phyloP scores from a whole-genome alignment of 2,329 filamentous ascomycete species.

The Stemphylium beticola region DNA sequence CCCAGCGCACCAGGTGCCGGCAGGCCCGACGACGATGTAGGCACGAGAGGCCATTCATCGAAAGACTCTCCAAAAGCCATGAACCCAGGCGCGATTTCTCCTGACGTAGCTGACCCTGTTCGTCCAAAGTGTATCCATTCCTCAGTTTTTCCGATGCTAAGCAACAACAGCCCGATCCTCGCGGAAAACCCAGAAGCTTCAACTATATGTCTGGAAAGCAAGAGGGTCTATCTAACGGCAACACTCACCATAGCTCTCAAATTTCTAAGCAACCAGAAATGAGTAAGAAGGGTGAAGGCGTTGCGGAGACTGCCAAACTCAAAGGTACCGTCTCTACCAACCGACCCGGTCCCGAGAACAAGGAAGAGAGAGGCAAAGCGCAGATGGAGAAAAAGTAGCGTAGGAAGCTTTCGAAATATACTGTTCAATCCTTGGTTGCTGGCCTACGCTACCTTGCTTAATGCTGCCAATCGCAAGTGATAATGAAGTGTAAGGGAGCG shows the following conservation, averaged over 20 bases:
- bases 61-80: not conserved
- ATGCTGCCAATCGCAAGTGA: too few species aligned
- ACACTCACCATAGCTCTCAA: conserved; percentile 59
- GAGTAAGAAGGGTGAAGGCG: conserved; percentile 64
- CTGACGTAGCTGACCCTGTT: conserved; percentile 39
- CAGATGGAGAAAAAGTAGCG: conserved; percentile 29
- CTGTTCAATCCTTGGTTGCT: too few species aligned
- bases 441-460: too few species aligned
- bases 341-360: conserved; percentile 41
- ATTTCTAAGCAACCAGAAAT: conserved; percentile 53
- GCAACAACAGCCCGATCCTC: conserved; percentile 37
- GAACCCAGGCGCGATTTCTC: conserved; percentile 17
- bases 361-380: conserved; percentile 41
- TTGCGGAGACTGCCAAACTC: conserved; percentile 60
- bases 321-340: conserved; percentile 47
- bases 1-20: conserved; percentile 1
- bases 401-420: too few species aligned
- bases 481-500: too few species aligned
- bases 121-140: not conserved
- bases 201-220: conserved; percentile 60
- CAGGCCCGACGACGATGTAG: conserved; percentile 1
- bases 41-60: not conserved
- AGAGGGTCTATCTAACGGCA: conserved; percentile 58
- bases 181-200: conserved; percentile 35
- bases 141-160: not conserved